Evolutionary conservation across 768 basidiomycete species (phyloP).

Genomic region (Leccinum broughii): DNA sequence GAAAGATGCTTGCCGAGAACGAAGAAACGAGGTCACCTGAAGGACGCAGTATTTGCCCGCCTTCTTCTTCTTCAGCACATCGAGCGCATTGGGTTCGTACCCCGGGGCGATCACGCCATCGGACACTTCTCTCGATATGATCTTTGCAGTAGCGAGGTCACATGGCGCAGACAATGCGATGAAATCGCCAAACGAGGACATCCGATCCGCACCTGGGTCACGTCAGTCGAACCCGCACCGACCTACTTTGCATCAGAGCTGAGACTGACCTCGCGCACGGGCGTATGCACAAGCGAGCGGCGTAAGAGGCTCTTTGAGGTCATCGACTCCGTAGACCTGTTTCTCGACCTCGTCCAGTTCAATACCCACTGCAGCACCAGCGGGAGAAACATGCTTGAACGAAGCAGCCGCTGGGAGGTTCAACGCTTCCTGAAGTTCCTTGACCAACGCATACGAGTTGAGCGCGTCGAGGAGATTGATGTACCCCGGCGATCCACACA

Average conservation of each 20-base stretch:
- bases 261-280: constrained; percentile 77
- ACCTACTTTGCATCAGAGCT: background rate
- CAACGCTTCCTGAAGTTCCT: constrained; percentile 87
- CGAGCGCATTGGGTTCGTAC: constrained; percentile 84
- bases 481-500: constrained; percentile 95
- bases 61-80: constrained; percentile 93
- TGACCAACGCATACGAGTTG: constrained; percentile 95
- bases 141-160: constrained; percentile 91
- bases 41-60: constrained; percentile 98
- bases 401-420: constrained; percentile 93
- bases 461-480: constrained; percentile 98
- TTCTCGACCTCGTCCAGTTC: constrained; percentile 82
- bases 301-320: constrained; percentile 86
- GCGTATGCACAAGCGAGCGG: constrained; percentile 93
- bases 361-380: constrained; percentile 92
- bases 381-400: constrained; percentile 99
- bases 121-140: constrained; percentile 98
- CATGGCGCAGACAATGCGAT: constrained; percentile 92
- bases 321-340: constrained; percentile 95
- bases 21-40: constrained; percentile 51
- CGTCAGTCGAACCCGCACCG: constrained; percentile 5
- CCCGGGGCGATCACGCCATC: constrained; percentile 98
- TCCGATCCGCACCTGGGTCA: constrained; percentile 84
- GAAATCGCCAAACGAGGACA: constrained; percentile 99
- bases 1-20: background rate